Base-by-base conservation (phyloP, 129 eudicot species). In the Arctium minus region DNA sequence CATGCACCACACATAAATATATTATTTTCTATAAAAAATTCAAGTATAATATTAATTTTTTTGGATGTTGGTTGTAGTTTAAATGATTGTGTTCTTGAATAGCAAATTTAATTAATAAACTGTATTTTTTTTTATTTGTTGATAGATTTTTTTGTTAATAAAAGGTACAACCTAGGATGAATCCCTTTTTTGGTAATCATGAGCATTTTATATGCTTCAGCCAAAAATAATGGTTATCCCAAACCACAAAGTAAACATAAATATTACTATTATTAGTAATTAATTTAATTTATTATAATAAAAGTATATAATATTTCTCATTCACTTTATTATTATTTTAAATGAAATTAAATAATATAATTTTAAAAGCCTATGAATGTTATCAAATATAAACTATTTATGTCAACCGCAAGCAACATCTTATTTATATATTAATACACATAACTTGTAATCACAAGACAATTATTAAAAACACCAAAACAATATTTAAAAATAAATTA, bases 121-220 rank as follows among this genome's bases (percentile, higher is more conserved):
- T 46, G 33, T 76, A 76, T 75, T 40, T 76, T 76, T 60, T 67
- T 56, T 56, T 17, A 4, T 81, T 38, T 81, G 60, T 81, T 5
- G 74, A 32, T 33, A 35, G 74, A 79, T 53, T 82, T 48, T 68
- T 15, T 76, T 77, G 44, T 69, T 77, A 79, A 35, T 76, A 70
- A 44, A 83, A 83, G 81, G 72, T 77, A 69, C 86, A 70, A 83
- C 86, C 86, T 83, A 37, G 86, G 86, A 76, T 83, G 78, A 76
- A 70, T 22, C 44, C 73, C 78, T 53, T 77, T 76, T 83, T 18
- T 56, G 53, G 86, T 56, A 83, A 83, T 70, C 65, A 83, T 70
- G 70, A 22, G 77, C 44, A 69, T 83, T 72, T 36, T 80, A 72
- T 72, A 50, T 48, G 77, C 37, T 71, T 71, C 37, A 33, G 31